These are phyloP conservation scores for Dittrichia graveolens DNA, from an alignment of 129 eudicot species.

Conservation along the genomic window DNA sequence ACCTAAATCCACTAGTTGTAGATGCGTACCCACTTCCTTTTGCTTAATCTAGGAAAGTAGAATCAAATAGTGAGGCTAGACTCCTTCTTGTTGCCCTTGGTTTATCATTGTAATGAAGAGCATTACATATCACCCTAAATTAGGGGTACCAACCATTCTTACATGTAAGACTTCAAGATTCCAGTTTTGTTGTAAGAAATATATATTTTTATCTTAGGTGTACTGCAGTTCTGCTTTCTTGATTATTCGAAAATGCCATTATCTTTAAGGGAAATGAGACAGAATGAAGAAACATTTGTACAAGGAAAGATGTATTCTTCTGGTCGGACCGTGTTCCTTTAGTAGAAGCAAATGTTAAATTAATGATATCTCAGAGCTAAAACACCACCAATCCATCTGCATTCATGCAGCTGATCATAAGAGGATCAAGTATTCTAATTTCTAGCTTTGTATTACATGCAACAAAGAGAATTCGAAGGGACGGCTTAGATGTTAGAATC, in stretches of 20 bases:
- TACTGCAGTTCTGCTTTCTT: not conserved
- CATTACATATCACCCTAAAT: not conserved
- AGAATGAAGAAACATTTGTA: not conserved
- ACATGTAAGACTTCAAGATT: constrained; percentile 1
- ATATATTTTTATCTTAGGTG: not conserved
- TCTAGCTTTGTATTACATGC: too few relatives aligned
- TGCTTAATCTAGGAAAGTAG: not conserved
- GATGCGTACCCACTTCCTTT: constrained; percentile 14
- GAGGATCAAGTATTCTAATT: too few relatives aligned
- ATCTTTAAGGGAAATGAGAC: not conserved
- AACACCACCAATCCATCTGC: not conserved
- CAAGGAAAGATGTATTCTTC: not conserved
- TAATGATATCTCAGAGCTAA: not conserved
- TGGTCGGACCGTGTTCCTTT: not conserved
- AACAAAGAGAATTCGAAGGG: too few relatives aligned
- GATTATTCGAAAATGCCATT: not conserved
- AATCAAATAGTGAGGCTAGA: too few relatives aligned
- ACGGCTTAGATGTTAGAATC: too few relatives aligned
- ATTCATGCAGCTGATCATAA: not conserved
- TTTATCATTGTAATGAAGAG: not conserved
- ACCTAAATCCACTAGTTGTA: not conserved
- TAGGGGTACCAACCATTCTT: not conserved
- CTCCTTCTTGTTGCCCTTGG: not conserved
- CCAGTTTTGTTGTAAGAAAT: not conserved
- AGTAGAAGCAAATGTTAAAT: not conserved